Conservation (phyloP, 2,329 filamentous ascomycete genomes). For the Pseudogymnoascus sp. region DNA sequence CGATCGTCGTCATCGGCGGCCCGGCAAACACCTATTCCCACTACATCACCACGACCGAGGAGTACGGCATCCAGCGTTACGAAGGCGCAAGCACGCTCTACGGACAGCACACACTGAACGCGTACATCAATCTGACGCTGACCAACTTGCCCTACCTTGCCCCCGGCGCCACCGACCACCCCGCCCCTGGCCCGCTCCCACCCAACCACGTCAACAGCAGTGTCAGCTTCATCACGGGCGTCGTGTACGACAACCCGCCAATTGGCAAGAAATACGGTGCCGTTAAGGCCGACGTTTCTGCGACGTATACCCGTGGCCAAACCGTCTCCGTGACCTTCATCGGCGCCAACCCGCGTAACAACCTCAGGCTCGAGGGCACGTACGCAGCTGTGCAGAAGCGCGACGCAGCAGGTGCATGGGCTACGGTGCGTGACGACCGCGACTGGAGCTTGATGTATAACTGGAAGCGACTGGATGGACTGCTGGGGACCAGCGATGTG, state of each 20-base stretch:
- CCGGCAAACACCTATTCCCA: conserved; percentile 87
- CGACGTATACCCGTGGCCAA: conserved; percentile 54
- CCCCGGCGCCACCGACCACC: conserved; percentile 38
- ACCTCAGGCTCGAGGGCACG: conserved; percentile 70
- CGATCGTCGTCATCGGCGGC: conserved; percentile 77
- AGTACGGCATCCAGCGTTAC: conserved; percentile 81
- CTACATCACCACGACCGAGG: conserved; percentile 69
- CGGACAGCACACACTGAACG: conserved; percentile 73
- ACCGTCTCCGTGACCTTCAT: conserved; percentile 65
- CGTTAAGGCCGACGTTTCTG: conserved; percentile 48
- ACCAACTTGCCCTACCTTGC: conserved; percentile 62
- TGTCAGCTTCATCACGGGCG: conserved; percentile 72
- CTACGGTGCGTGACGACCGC: conserved; percentile 59
- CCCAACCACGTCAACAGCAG: conserved; percentile 74
- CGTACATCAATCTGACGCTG: conserved; percentile 83
- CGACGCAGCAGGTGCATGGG: conserved; percentile 50
- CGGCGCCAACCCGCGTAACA: conserved; percentile 85
- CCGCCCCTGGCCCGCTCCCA: conserved; percentile 55
- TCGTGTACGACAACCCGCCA: conserved; percentile 66
- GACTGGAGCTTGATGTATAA: conserved; percentile 81
- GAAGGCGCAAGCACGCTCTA: conserved; percentile 92
- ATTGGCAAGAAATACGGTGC: conserved; percentile 65
- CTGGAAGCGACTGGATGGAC: conserved; percentile 66
- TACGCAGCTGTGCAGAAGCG: conserved; percentile 70
- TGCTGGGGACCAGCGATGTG: conserved; percentile 72